Percentiles rank a stretch among this genome's conserved stretches.
These are phyloP conservation scores for Malassezia pachydermatis DNA, from an alignment of 1,284 basidiomycete genomes.

Conservation along the genomic window DNA sequence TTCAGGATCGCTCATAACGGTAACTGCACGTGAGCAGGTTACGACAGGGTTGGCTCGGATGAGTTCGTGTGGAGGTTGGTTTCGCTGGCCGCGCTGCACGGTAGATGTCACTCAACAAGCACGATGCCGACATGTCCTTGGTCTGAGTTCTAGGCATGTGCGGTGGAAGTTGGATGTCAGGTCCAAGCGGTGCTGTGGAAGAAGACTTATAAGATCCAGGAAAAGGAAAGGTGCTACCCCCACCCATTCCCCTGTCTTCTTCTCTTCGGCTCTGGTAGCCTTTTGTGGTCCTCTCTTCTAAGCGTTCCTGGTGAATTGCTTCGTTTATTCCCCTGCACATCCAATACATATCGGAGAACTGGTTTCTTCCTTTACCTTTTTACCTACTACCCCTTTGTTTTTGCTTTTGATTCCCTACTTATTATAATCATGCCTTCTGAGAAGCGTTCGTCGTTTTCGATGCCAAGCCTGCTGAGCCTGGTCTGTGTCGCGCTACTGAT, in stretches of 20 bases:
- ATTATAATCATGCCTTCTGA: conserved; percentile 5
- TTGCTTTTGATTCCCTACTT: background rate
- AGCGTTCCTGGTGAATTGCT: conserved; percentile 19
- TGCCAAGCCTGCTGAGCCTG: conserved; percentile 6
- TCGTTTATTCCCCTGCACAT: background rate
- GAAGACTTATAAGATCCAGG: too few relatives aligned
- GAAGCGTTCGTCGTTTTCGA: conserved; percentile 8
- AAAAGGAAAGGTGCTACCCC: background rate
- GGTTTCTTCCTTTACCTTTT: conserved; percentile 11
- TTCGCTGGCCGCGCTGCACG: too few relatives aligned
- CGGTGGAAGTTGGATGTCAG: conserved; percentile 1
- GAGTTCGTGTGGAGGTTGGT: conserved; percentile 8
- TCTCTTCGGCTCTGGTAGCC: conserved; percentile 16
- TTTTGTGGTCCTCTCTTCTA: background rate
- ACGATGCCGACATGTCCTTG: background rate
- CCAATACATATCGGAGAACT: conserved; percentile 11
- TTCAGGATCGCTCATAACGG: conserved; percentile 48
- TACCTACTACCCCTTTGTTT: background rate
- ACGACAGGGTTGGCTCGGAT: background rate
- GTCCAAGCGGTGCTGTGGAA: too few relatives aligned
- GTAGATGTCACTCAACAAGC: background rate
- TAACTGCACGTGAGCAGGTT: conserved; percentile 15
- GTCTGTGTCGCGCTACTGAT: conserved; percentile 15
- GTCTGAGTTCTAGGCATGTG: too few relatives aligned
- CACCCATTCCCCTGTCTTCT: conserved; percentile 1